Percentiles rank a stretch among this genome's conserved stretches.
phyloP scores from a whole-genome alignment of 2,329 filamentous ascomycete genomes.

The Pseudocercospora musae region DNA sequence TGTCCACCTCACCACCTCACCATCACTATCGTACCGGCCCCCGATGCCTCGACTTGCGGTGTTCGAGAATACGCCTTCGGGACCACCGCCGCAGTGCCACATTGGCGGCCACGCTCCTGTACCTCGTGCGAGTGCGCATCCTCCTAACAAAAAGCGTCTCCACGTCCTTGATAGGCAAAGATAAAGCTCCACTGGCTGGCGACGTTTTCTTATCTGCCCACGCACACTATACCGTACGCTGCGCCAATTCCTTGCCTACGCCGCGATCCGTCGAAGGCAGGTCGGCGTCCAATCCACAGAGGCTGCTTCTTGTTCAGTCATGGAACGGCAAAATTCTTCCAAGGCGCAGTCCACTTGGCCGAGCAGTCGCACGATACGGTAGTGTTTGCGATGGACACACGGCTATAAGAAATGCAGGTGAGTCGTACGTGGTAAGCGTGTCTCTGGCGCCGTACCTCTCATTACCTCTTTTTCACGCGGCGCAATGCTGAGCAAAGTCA shows the following conservation, averaged over 20 bases:
- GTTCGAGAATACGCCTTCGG: background rate
- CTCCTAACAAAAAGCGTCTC: background rate
- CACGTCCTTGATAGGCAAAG: slow-evolving; percentile 6
- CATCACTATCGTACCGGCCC: background rate
- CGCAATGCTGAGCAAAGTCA: slow-evolving; percentile 15
- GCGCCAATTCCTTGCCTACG: background rate
- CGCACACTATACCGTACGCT: background rate
- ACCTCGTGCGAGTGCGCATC: background rate
- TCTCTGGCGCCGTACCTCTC: background rate
- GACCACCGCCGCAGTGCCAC: slow-evolving; percentile 1
- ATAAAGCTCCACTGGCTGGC: background rate
- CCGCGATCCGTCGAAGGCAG: background rate
- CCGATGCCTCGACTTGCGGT: background rate
- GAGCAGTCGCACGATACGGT: background rate
- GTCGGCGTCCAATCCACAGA: background rate
- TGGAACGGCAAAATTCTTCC: background rate
- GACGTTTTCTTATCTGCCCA: slow-evolving; percentile 9
- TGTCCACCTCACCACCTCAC: background rate
- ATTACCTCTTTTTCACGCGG: background rate
- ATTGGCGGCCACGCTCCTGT: background rate
- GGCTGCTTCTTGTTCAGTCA: too few relatives aligned
- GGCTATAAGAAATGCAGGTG: background rate
- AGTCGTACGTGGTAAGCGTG: background rate
- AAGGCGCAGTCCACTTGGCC: slow-evolving; percentile 7
- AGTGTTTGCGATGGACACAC: background rate